These are phyloP conservation scores for Lachancea waltii DNA, from an alignment of 805 yeast genomes.

Conservation along the genomic window DNA sequence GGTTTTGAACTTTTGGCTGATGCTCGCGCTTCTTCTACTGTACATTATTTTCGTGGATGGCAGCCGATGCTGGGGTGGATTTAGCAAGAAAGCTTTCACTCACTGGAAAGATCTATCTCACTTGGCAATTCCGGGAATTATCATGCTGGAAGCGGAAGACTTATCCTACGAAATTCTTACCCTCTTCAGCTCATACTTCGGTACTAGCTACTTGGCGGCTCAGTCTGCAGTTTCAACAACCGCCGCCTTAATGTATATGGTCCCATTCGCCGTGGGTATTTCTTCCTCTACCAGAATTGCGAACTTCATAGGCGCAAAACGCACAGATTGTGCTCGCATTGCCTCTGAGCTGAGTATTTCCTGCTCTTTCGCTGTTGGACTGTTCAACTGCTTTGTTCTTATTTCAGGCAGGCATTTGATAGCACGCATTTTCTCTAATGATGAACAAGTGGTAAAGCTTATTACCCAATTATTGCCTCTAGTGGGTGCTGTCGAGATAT, in stretches of 20 bases:
- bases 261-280: constrained; percentile 70
- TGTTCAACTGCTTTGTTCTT: constrained; percentile 45
- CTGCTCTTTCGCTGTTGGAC: constrained; percentile 40
- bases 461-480: constrained; percentile 50
- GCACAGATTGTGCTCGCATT: constrained; percentile 41
- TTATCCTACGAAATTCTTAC: constrained; percentile 69
- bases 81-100: constrained; percentile 40
- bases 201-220: constrained; percentile 63
- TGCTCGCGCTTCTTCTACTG: constrained; percentile 47
- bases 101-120: constrained; percentile 55
- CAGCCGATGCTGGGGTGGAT: constrained; percentile 64
- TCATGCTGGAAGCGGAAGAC: constrained; percentile 75
- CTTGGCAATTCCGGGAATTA: constrained; percentile 66
- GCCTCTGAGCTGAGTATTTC: constrained; percentile 41
- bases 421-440: constrained; percentile 55
- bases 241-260: constrained; percentile 57
- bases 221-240: constrained; percentile 67
- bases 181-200: constrained; percentile 60
- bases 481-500: constrained; percentile 60
- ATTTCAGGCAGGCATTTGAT: constrained; percentile 43
- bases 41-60: constrained; percentile 61
- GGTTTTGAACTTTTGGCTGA: constrained; percentile 64
- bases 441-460: constrained; percentile 46
- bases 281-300: constrained; percentile 71
- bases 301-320: constrained; percentile 57